These are phyloP conservation scores for Panicum miliaceum DNA, from an alignment of 176 grass and related monocot genomes.

Conservation along the genomic window DNA sequence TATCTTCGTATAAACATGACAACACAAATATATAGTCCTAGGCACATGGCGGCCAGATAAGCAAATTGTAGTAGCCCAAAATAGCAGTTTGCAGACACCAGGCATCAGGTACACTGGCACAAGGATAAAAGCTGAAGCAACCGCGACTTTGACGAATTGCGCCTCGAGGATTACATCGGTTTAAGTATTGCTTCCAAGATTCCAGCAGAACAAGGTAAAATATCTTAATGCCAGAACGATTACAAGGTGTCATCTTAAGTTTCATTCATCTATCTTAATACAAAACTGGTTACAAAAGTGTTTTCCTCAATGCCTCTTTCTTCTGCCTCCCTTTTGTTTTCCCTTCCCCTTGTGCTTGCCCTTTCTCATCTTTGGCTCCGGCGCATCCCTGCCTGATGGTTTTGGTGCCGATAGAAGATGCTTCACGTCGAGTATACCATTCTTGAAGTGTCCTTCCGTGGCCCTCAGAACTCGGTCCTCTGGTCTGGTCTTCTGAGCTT, in stretches of 20 bases:
- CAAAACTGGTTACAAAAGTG: background rate
- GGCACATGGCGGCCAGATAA: background rate
- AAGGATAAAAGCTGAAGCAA: background rate
- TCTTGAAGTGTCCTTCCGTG: slow-evolving; percentile 85
- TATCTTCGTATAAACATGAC: background rate
- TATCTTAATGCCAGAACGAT: background rate
- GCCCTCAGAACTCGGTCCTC: slow-evolving; percentile 72
- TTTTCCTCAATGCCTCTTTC: slow-evolving; percentile 55
- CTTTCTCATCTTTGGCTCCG: slow-evolving; percentile 48
- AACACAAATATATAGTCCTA: too few relatives aligned
- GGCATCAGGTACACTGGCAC: background rate
- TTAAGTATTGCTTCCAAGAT: background rate
- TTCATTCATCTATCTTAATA: background rate
- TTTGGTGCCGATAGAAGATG: slow-evolving; percentile 67
- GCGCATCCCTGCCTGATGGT: slow-evolving; percentile 45
- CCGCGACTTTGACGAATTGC: background rate
- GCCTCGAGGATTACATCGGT: background rate
- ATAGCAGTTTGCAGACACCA: background rate
- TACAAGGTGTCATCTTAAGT: background rate
- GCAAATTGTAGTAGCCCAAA: background rate
- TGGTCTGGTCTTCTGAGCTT: slow-evolving; percentile 64
- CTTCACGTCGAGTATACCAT: slow-evolving; percentile 89
- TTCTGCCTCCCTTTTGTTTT: slow-evolving; percentile 59
- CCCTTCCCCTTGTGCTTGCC: slow-evolving; percentile 62
- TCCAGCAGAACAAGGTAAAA: background rate